Conservation (phyloP, 2,329 filamentous ascomycete species). For the Colletotrichum siamense region DNA sequence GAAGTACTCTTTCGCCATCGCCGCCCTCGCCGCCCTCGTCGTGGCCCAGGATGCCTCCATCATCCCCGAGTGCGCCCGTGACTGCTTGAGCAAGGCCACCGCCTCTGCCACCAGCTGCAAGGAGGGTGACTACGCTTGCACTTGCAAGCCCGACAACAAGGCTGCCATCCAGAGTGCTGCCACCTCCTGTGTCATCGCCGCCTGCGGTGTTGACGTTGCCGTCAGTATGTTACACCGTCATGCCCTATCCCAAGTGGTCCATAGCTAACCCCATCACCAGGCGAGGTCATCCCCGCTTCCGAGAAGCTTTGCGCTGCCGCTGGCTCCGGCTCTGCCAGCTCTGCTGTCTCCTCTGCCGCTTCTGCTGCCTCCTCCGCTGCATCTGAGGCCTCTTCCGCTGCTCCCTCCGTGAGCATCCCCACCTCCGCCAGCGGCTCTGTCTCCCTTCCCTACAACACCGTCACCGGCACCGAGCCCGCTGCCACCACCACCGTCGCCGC, state of each 20-base stretch:
- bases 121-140: slow-evolving; percentile 32
- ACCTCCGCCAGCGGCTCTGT: not conserved
- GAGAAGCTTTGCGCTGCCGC: slow-evolving; percentile 36
- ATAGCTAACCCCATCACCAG: slow-evolving; percentile 27
- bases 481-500: not conserved
- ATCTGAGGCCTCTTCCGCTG: not conserved
- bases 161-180: slow-evolving; percentile 33
- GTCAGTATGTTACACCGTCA: slow-evolving; percentile 36
- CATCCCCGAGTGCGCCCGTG: slow-evolving; percentile 40
- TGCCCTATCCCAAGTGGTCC: too few relatives aligned
- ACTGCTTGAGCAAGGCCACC: slow-evolving; percentile 40
- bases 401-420: slow-evolving; percentile 5
- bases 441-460: not conserved
- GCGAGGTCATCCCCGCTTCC: slow-evolving; percentile 43
- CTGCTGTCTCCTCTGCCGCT: not conserved
- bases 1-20: slow-evolving; percentile 28
- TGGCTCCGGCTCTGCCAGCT: not conserved
- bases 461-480: slow-evolving; percentile 11
- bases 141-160: slow-evolving; percentile 41
- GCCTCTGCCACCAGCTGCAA: slow-evolving; percentile 34
- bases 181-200: slow-evolving; percentile 38
- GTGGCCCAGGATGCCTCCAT: slow-evolving; percentile 30
- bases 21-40: slow-evolving; percentile 36
- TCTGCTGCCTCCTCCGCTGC: not conserved
- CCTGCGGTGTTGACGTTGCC: slow-evolving; percentile 41